Evolutionary conservation across 495 filamentous ascomycete genomes (phyloP).

Genomic region (Daldinia caldariorum): DNA sequence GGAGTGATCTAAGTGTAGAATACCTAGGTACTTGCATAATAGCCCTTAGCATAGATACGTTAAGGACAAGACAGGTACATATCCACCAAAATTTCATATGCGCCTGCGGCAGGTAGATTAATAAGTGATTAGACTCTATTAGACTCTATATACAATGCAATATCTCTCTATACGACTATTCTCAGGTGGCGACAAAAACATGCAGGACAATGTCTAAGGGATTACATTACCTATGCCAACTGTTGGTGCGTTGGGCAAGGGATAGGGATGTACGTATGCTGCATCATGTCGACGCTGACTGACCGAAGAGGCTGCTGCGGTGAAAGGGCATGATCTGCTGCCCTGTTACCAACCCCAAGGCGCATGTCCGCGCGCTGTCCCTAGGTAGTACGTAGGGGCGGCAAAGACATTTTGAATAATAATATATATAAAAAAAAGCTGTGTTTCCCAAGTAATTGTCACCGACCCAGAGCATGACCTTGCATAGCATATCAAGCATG

Average conservation of each 20-base stretch:
- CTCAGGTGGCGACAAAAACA: background rate
- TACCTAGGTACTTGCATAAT: no score
- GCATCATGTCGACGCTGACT: slow-evolving; percentile 29
- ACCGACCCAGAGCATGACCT: slow-evolving; percentile 18
- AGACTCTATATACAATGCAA: no score
- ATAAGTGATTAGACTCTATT: no score
- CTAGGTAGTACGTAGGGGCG: slow-evolving; percentile 26
- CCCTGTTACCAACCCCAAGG: slow-evolving; percentile 20
- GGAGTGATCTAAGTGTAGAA: background rate
- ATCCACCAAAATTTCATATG: background rate
- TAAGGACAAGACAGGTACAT: slow-evolving; percentile 9
- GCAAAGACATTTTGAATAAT: background rate
- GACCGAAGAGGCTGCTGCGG: slow-evolving; percentile 12
- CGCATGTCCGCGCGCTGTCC: slow-evolving; percentile 16
- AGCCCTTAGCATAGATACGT: slow-evolving; percentile 7
- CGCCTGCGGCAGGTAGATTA: no score
- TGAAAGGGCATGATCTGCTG: slow-evolving; percentile 23
- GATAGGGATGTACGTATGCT: background rate
- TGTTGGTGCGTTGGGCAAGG: slow-evolving; percentile 37
- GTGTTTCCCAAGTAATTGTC: slow-evolving; percentile 29
- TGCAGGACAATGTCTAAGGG: background rate
- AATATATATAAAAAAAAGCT: background rate
- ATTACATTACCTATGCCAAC: slow-evolving; percentile 16
- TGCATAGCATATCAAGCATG: slow-evolving; percentile 8
- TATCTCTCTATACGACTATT: background rate